phyloP scores from a whole-genome alignment of 1,284 basidiomycete species.

The Stygiomarasmius scandens region DNA sequence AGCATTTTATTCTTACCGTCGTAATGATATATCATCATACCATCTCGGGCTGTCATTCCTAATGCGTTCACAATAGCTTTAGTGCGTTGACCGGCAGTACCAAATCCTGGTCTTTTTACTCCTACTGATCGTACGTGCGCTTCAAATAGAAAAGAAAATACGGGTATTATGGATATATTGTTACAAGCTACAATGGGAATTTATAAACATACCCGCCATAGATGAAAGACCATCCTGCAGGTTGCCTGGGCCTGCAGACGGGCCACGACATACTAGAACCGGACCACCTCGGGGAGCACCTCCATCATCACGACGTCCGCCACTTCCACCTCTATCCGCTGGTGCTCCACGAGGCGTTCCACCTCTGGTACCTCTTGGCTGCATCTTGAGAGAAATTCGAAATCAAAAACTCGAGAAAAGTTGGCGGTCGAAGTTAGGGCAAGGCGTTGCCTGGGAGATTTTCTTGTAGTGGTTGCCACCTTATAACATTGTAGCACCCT shows the following conservation, averaged over 20 bases:
- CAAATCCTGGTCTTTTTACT: slow-evolving; percentile 43
- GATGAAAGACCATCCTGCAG: slow-evolving; percentile 22
- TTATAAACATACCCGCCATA: slow-evolving; percentile 18
- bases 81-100: slow-evolving; percentile 34
- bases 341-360: neutral
- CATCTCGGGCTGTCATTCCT: slow-evolving; percentile 34
- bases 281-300: neutral
- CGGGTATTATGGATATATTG: slow-evolving; percentile 25
- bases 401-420: no score
- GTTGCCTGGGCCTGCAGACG: slow-evolving; percentile 22
- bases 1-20: no score
- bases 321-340: no score
- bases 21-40: slow-evolving; percentile 45
- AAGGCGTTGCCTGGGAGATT: no score
- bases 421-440: no score
- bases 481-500: no score
- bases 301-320: neutral
- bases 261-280: neutral
- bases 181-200: neutral
- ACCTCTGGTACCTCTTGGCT: neutral
- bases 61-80: slow-evolving; percentile 46
- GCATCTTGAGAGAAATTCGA: neutral
- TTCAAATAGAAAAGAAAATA: slow-evolving; percentile 2
- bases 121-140: slow-evolving; percentile 38
- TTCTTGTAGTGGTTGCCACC: no score